Evolutionary conservation across 768 basidiomycete species (phyloP), one percentile per base, ranked within the genome.

Genomic region (Clitopilus passeckerianus): DNA sequence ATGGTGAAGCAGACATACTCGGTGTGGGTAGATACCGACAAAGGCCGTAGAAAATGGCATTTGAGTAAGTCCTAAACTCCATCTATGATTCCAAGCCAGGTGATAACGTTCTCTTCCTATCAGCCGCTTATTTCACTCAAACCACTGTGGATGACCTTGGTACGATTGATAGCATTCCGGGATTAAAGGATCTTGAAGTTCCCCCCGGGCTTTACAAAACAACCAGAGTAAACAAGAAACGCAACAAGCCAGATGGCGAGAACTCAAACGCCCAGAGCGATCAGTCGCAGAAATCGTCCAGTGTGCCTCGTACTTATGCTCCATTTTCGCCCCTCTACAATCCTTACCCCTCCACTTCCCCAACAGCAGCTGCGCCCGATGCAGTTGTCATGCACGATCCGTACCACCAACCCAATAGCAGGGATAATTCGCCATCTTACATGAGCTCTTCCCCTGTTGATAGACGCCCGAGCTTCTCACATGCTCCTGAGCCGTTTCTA

Each of bases 1-100:
- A 77, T 91, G 44, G 86, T 92, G 57, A 92, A 92, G 70, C 91
- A 91, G 70, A 92, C 91, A 0, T 93, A 91, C 68, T 91, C 90
- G 0, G 90, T 89, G 37, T 90, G 85, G 85, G 83, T 87, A 33
- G 77, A 83, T 58, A 84, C 85, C 5, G 80, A 80, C 34, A 81
- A 80, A 63, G 86, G 89, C 43, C 77, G 77, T 58, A 80, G 86
- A 53, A 93, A 93, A 73, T 91, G 90, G 91, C 91, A 92, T 70
- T 76, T 93, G 43, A 91, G 90, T 91, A 68, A 70, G 85, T 74
- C 53, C 53, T 62, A 53, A 34, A 57, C 50, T 53, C n/a, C 44
- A 35, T 50, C 58, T 56, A 23, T 54, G 52, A 55, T 55, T 20
- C 1, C 27, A 33, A 16, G 14, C 14, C 24, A 20, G 33, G 33